These are phyloP conservation scores for Mycena floridula DNA, from an alignment of 768 basidiomycete genomes.

Conservation along the genomic window DNA sequence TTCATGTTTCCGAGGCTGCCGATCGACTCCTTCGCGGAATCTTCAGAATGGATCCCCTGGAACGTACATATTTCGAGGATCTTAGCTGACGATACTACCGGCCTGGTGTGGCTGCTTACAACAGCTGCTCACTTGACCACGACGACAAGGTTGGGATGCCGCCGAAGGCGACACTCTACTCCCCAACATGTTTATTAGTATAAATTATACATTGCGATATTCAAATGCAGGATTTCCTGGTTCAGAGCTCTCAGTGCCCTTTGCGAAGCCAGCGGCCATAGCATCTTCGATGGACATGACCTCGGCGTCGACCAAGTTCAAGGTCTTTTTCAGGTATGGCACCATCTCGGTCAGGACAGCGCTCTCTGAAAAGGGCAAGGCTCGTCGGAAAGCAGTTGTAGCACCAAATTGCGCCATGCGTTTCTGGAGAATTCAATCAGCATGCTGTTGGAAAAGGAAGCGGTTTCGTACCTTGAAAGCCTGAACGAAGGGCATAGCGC, in stretches of 20 bases:
- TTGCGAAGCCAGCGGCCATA: slow-evolving; percentile 52
- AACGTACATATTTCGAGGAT: too few relatives aligned
- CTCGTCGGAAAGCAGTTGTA: slow-evolving; percentile 74
- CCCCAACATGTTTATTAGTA: too few relatives aligned
- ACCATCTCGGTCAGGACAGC: slow-evolving; percentile 63
- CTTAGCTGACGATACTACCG: too few relatives aligned
- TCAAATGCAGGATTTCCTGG: slow-evolving; percentile 85
- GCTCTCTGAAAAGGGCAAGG: slow-evolving; percentile 77
- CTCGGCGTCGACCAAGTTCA: slow-evolving; percentile 67
- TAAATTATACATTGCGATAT: slow-evolving; percentile 70
- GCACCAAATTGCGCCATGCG: slow-evolving; percentile 74
- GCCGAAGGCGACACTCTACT: too few relatives aligned
- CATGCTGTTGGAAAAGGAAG: not conserved
- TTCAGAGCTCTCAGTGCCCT: slow-evolving; percentile 74
- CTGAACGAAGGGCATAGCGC: slow-evolving; percentile 91
- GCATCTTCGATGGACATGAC: slow-evolving; percentile 68
- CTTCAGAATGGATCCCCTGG: too few relatives aligned
- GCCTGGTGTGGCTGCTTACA: too few relatives aligned
- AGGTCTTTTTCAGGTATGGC: slow-evolving; percentile 75
- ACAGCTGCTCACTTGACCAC: too few relatives aligned
- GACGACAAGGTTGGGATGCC: too few relatives aligned
- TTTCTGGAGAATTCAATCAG: slow-evolving; percentile 46
- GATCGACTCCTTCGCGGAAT: too few relatives aligned
- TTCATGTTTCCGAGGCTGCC: too few relatives aligned
- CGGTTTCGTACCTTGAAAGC: slow-evolving; percentile 70